A percentile compares a stretch with the other conserved stretches of the same genome.
phyloP scores from a whole-genome alignment of 148 eudicot genomes.

The Agrostemma githago region DNA sequence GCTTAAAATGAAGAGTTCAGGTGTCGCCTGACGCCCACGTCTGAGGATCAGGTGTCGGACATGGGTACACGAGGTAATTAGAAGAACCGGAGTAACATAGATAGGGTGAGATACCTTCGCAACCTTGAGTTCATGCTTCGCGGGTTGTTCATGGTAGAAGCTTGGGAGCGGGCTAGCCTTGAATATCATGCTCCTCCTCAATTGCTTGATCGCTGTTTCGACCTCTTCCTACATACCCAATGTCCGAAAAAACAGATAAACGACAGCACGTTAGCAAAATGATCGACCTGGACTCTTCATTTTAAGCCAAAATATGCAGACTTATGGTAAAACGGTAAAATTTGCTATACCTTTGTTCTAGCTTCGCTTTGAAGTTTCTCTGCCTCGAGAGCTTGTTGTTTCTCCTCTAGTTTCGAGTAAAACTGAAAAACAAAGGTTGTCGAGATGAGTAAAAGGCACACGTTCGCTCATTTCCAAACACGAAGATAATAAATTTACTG shows the following conservation, averaged over 20 bases:
- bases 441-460: constrained; percentile 1
- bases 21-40: too few species aligned
- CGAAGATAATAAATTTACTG: neutral
- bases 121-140: constrained; percentile 59
- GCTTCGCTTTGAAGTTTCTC: constrained; percentile 70
- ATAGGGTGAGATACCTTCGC: constrained; percentile 40
- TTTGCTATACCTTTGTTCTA: constrained; percentile 58
- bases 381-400: constrained; percentile 82
- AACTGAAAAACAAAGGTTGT: constrained; percentile 34
- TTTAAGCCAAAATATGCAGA: too few species aligned
- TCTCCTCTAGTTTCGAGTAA: constrained; percentile 75
- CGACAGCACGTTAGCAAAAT: too few species aligned
- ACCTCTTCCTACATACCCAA: constrained; percentile 55
- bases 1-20: too few species aligned
- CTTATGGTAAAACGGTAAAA: neutral
- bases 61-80: neutral
- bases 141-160: constrained; percentile 82
- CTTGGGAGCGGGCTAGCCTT: constrained; percentile 81
- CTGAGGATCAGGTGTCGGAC: neutral
- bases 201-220: constrained; percentile 70
- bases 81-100: neutral
- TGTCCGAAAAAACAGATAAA: neutral
- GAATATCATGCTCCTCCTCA: constrained; percentile 56
- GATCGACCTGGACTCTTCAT: neutral
- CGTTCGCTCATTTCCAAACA: neutral